Percentiles rank a stretch among this genome's conserved stretches.
Evolutionary conservation across 306 rosid genomes (phyloP).

Genomic region (Quercus aquifolioides): DNA sequence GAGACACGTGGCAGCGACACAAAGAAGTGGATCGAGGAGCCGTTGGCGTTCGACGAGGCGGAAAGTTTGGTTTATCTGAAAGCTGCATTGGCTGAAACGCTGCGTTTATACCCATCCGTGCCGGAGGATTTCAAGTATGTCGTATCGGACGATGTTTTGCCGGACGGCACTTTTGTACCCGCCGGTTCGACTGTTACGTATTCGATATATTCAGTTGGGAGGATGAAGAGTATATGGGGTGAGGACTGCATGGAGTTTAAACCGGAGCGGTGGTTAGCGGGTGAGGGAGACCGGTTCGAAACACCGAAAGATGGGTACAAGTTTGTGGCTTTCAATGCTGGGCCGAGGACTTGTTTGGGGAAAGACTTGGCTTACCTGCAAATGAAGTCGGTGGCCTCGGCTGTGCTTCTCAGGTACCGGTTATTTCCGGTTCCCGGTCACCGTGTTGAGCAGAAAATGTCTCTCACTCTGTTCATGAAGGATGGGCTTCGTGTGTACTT

Average conservation of each 20-base stretch:
- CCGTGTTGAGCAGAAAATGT: conserved; percentile 87
- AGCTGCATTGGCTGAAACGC: conserved; percentile 79
- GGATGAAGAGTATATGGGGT: conserved; percentile 94
- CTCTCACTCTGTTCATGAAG: conserved; percentile 86
- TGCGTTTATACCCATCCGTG: conserved; percentile 83
- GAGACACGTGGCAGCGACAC: conserved; percentile 55
- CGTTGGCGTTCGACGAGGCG: conserved; percentile 72
- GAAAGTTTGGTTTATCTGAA: conserved; percentile 71
- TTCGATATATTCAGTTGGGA: conserved; percentile 81
- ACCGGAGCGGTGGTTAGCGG: conserved; percentile 87
- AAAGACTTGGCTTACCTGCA: conserved; percentile 95
- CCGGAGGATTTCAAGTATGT: conserved; percentile 84
- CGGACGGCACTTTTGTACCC: conserved; percentile 79
- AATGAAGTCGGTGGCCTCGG: conserved; percentile 90
- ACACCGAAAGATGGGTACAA: conserved; percentile 65
- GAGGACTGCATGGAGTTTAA: conserved; percentile 88
- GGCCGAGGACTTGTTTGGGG: conserved; percentile 94
- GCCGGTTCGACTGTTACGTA: conserved; percentile 94
- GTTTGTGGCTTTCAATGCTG: conserved; percentile 88
- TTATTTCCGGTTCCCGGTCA: conserved; percentile 72
- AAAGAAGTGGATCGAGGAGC: conserved; percentile 60
- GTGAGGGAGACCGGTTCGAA: conserved; percentile 65
- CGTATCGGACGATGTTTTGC: conserved; percentile 62
- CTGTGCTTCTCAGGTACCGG: conserved; percentile 79
- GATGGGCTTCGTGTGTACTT: conserved; percentile 68